Percentiles rank a stretch among this genome's conserved stretches.
Conservation (phyloP, 2,329 filamentous ascomycete genomes). For the Aureobasidium sp. region DNA sequence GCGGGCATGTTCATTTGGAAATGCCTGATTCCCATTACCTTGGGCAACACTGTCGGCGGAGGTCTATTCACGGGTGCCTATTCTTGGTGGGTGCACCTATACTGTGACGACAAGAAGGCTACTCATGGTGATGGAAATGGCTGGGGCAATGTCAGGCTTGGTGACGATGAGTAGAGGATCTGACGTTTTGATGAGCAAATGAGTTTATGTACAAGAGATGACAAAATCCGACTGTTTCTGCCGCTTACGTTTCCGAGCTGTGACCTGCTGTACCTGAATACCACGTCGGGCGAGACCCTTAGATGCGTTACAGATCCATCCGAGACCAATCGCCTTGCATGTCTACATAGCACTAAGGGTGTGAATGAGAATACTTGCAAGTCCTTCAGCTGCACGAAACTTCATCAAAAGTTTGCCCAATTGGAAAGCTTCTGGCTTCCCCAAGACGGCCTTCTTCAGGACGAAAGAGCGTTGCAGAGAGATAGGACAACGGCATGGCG, state of each 20-base stretch:
- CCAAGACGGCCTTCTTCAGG: too few species aligned
- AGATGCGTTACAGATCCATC: too few species aligned
- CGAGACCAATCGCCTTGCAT: too few species aligned
- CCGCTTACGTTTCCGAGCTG: neutral
- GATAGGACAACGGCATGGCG: too few species aligned
- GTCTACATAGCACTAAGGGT: too few species aligned
- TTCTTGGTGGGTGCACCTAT: slow-evolving; percentile 15
- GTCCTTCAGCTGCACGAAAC: too few species aligned
- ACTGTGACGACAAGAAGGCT: slow-evolving; percentile 9
- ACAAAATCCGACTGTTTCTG: neutral
- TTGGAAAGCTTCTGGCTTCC: too few species aligned
- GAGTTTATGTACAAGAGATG: too few species aligned
- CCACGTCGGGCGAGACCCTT: too few species aligned
- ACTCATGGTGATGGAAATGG: neutral
- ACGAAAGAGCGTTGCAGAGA: too few species aligned
- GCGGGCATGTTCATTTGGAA: slow-evolving; percentile 24
- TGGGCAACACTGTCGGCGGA: slow-evolving; percentile 25
- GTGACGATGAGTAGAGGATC: neutral
- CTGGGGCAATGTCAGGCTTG: neutral
- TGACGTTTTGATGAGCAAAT: neutral
- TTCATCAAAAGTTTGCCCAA: too few species aligned
- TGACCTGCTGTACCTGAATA: neutral
- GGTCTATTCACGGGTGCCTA: slow-evolving; percentile 21
- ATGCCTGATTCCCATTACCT: slow-evolving; percentile 23
- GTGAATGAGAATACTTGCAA: too few species aligned